These are phyloP conservation scores for Dorcoceras hygrometricum DNA, from an alignment of 257 asterid genomes.

Conservation along the genomic window DNA sequence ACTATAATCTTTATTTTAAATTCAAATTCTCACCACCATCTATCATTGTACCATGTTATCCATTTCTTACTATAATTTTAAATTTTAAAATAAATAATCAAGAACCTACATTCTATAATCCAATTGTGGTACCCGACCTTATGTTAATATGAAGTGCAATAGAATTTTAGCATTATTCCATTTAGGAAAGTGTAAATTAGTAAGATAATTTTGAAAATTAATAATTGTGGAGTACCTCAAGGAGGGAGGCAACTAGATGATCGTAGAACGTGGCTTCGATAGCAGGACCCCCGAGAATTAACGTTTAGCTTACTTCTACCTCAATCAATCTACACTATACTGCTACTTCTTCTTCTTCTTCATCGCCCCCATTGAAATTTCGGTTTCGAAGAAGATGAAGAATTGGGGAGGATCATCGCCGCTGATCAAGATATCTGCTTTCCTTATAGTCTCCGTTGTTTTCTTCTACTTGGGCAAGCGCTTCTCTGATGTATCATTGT, in stretches of 20 bases:
- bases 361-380: not conserved
- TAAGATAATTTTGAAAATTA: no score
- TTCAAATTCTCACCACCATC: no score
- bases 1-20: no score
- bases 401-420: not conserved
- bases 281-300: not conserved
- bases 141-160: no score
- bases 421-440: not conserved
- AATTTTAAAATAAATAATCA: no score
- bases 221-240: not conserved
- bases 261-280: not conserved
- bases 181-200: no score
- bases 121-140: no score
- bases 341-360: not conserved
- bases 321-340: not conserved
- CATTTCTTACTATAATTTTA: no score
- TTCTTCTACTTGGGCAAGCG: not conserved
- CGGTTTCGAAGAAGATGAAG: not conserved
- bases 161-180: no score
- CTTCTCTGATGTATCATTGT: not conserved
- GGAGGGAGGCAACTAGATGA: not conserved
- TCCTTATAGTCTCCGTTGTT: not conserved
- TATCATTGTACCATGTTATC: no score
- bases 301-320: not conserved
- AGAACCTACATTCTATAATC: no score